Conservation (phyloP, 2,329 filamentous ascomycete genomes). For the Aspergillus neoniger region DNA sequence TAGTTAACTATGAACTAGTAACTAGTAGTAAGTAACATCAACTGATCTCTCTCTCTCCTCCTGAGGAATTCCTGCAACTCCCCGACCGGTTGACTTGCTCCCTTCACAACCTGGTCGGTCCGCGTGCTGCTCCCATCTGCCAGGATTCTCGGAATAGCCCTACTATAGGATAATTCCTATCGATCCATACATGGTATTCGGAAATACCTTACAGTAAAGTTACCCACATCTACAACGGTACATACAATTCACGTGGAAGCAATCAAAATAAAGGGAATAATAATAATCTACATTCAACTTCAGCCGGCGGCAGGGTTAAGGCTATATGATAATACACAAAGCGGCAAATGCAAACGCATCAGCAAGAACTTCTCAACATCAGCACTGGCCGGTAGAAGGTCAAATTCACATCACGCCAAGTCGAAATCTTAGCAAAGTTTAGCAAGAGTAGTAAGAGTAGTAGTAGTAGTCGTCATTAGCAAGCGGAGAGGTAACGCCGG, state of each 20-base stretch:
- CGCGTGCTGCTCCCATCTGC: too few relatives aligned
- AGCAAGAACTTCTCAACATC: conserved; percentile 3
- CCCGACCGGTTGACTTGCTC: background rate
- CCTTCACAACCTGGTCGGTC: too few relatives aligned
- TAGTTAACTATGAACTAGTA: too few relatives aligned
- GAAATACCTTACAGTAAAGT: too few relatives aligned
- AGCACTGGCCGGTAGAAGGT: conserved; percentile 2
- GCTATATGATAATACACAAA: conserved; percentile 8
- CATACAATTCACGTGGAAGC: too few relatives aligned
- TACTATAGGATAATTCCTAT: too few relatives aligned
- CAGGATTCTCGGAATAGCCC: too few relatives aligned
- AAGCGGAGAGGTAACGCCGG: conserved; percentile 27
- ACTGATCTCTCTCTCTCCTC: too few relatives aligned
- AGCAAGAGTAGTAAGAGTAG: conserved; percentile 9
- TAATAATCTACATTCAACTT: conserved; percentile 12
- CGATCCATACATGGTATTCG: too few relatives aligned
- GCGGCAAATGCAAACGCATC: background rate
- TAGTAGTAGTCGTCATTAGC: conserved; percentile 6
- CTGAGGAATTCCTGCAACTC: background rate
- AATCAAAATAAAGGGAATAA: background rate
- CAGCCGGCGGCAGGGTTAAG: background rate
- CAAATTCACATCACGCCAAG: background rate
- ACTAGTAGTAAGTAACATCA: too few relatives aligned
- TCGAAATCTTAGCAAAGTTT: background rate
- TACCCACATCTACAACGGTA: too few relatives aligned